phyloP scores from a whole-genome alignment of 495 filamentous ascomycete genomes.

The Bacidia gigantensis region DNA sequence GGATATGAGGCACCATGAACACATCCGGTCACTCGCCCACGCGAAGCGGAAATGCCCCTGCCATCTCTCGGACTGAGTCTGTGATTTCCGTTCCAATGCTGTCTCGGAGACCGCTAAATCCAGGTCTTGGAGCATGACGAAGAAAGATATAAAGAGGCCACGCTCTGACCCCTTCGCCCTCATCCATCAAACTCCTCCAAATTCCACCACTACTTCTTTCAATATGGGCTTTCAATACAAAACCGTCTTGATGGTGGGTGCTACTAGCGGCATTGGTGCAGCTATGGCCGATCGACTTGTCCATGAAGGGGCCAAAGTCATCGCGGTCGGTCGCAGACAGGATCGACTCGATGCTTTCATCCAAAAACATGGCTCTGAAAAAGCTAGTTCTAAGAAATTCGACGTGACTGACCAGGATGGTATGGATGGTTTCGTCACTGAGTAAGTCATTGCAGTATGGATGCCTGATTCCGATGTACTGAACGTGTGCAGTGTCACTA shows the following conservation, averaged over 20 bases:
- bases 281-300: constrained; percentile 50
- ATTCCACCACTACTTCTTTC: not conserved
- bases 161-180: too few relatives aligned
- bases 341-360: constrained; percentile 50
- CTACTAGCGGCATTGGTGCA: constrained; percentile 55
- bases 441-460: constrained; percentile 20
- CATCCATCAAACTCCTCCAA: not conserved
- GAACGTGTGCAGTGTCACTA: constrained; percentile 32
- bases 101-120: too few relatives aligned
- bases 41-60: too few relatives aligned
- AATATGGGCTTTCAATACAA: constrained; percentile 49
- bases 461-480: not conserved
- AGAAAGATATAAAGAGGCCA: too few relatives aligned
- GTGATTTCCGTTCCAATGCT: too few relatives aligned
- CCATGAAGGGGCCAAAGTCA: constrained; percentile 42
- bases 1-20: too few relatives aligned
- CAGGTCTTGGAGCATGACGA: too few relatives aligned
- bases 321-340: constrained; percentile 49
- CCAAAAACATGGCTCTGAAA: constrained; percentile 39
- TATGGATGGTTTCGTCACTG: constrained; percentile 39
- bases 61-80: too few relatives aligned
- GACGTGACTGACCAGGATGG: constrained; percentile 47
- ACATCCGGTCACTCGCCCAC: too few relatives aligned
- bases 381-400: constrained; percentile 36
- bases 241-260: constrained; percentile 54